A percentile compares a stretch with the other conserved stretches of the same genome.
Conservation (phyloP, 2,329 filamentous ascomycete species). For the Penicillium capsulatum region DNA sequence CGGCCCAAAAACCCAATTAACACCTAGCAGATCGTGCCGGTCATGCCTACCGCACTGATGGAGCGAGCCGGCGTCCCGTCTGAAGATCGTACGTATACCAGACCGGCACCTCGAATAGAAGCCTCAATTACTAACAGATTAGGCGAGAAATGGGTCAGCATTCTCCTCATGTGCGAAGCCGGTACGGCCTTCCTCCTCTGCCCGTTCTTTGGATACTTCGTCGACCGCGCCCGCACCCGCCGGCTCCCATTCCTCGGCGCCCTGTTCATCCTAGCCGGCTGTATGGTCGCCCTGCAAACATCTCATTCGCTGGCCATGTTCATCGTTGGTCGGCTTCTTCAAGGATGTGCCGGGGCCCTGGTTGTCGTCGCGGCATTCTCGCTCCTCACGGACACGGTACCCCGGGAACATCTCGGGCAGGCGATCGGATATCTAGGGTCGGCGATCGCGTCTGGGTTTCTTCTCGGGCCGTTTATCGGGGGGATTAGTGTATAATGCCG, state of each 20-base stretch:
- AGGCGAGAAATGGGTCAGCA: conserved; percentile 30
- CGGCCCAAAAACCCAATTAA: neutral
- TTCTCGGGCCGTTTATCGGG: conserved; percentile 57
- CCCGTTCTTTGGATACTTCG: conserved; percentile 27
- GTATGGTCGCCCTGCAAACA: conserved; percentile 54
- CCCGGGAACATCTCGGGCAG: conserved; percentile 55
- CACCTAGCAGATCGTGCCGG: conserved; percentile 27
- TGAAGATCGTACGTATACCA: conserved; percentile 20
- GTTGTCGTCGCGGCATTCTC: conserved; percentile 60
- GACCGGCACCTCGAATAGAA: too few species aligned
- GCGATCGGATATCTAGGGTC: conserved; percentile 56
- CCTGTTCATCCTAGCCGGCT: conserved; percentile 49
- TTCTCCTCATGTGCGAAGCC: conserved; percentile 30
- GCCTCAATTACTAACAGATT: neutral
- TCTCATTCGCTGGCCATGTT: conserved; percentile 49
- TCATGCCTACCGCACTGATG: conserved; percentile 27
- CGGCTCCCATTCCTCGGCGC: conserved; percentile 57
- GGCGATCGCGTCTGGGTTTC: conserved; percentile 55
- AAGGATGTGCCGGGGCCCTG: conserved; percentile 55
- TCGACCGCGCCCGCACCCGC: conserved; percentile 39
- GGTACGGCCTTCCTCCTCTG: conserved; percentile 26
- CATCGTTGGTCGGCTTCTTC: conserved; percentile 52
- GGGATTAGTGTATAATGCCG: conserved; percentile 57
- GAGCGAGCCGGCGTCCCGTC: conserved; percentile 24
- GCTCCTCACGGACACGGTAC: conserved; percentile 57